These are phyloP conservation scores for Curvularia spicifera DNA, from an alignment of 2,329 filamentous ascomycete species.

Conservation along the genomic window DNA sequence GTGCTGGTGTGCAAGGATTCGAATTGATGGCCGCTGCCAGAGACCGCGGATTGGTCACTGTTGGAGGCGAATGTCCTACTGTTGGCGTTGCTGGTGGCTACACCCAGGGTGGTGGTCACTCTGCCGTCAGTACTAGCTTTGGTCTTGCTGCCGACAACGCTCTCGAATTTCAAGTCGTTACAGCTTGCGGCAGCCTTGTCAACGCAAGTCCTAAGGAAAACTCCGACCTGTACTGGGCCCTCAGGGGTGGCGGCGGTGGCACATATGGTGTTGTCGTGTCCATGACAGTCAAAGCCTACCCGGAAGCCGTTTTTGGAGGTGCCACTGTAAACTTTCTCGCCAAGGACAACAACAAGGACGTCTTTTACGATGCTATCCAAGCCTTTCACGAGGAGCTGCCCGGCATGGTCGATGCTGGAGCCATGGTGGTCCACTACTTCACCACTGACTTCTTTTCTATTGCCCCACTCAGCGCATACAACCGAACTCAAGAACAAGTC, in stretches of 20 bases:
- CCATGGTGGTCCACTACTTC: slow-evolving; percentile 28
- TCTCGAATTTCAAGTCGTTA: slow-evolving; percentile 31
- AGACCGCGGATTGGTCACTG: slow-evolving; percentile 24
- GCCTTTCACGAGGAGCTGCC: slow-evolving; percentile 29
- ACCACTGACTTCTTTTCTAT: slow-evolving; percentile 26
- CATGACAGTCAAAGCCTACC: slow-evolving; percentile 30
- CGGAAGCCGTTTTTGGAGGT: slow-evolving; percentile 25
- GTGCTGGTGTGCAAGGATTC: slow-evolving; percentile 34
- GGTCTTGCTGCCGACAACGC: slow-evolving; percentile 38
- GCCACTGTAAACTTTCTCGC: slow-evolving; percentile 22
- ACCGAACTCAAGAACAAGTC: slow-evolving; percentile 23
- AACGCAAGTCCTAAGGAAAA: slow-evolving; percentile 26
- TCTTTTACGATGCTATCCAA: slow-evolving; percentile 28
- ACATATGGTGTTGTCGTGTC: slow-evolving; percentile 37
- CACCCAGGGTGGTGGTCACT: slow-evolving; percentile 57
- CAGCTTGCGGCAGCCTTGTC: slow-evolving; percentile 28
- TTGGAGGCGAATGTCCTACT: slow-evolving; percentile 43
- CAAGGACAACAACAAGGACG: slow-evolving; percentile 17
- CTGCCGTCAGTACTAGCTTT: slow-evolving; percentile 56
- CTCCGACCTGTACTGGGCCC: slow-evolving; percentile 38
- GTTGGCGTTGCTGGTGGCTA: slow-evolving; percentile 54
- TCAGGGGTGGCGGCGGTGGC: slow-evolving; percentile 37
- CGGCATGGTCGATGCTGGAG: slow-evolving; percentile 28
- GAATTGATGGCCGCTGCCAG: slow-evolving; percentile 31
- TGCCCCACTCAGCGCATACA: slow-evolving; percentile 30